Base-by-base conservation (phyloP, 805 yeast species). In the Sugiyamaella americana region DNA sequence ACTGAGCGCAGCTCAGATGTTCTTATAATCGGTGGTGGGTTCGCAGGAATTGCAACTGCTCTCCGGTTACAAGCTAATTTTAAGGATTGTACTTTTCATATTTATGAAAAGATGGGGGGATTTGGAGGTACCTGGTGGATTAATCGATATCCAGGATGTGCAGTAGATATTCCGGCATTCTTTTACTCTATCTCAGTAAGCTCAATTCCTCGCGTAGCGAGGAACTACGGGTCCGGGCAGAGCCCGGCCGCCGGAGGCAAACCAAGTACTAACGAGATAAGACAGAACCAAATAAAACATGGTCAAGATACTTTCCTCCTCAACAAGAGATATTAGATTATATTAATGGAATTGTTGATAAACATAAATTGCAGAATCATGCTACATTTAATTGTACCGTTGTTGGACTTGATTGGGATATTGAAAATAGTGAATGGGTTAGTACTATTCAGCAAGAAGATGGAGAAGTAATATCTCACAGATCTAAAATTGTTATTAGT, bases 51-150 rank as follows among this genome's bases (percentile, higher is more conserved):
- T 4, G 47, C 50, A 2, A 16, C 50, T 3, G 42, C 46, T 26
- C 32, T 26, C 11, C 13, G 32, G 38, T 21, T 35, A 19, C 38
- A 35, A 19, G 6, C 21, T 8, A 35, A 35, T 8, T 35, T 6
- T 13, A 19, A 35, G 18, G 38, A 35, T 21, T 6, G 13, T 35
- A 54, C 50, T 35, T 51, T 42, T 11, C 45, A 40, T 17, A 37
- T 52, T 17, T 52, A 42, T 21, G 54, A 51, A 6, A 43, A 46
- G 5, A 42, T 53, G 17, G 32, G 23, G 10, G 45, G 41, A 17
- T 37, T 55, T 42, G 58, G 58, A 1, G 58, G 58, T 8, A 54
- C 58, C 17, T 54, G 58, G 58, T 46, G 39, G 11, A 49, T 50
- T 20, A 53, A 54, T 41, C 42, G 52, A 10, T 54, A 54, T 22